These are phyloP conservation scores for Vinca minor DNA, from an alignment of 257 asterid species.

Conservation along the genomic window DNA sequence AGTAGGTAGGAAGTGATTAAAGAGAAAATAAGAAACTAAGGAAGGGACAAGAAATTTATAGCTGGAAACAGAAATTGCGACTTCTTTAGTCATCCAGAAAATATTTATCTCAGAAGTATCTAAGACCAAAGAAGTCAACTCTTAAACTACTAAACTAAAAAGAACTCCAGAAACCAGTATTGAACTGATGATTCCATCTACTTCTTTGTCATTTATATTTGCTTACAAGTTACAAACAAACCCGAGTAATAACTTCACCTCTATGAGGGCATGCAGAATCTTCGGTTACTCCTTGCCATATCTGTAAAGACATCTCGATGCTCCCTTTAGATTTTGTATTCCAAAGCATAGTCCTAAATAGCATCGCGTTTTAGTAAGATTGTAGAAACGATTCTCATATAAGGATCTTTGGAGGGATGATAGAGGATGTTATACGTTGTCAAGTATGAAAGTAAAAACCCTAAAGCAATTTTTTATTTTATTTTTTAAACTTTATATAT, in stretches of 20 bases:
- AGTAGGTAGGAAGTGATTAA: background rate
- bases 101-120: background rate
- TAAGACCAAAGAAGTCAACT: background rate
- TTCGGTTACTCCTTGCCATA: background rate
- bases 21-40: background rate
- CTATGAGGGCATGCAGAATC: background rate
- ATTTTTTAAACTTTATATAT: background rate
- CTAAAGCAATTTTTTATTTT: background rate
- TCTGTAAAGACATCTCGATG: background rate
- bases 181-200: background rate
- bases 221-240: background rate
- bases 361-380: background rate
- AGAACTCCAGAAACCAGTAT: background rate
- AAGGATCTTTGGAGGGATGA: background rate
- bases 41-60: background rate
- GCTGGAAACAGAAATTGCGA: background rate
- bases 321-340: background rate
- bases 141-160: background rate
- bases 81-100: background rate
- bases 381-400: background rate
- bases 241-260: background rate
- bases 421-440: background rate
- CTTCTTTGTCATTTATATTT: background rate
- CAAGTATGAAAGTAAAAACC: background rate
- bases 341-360: background rate